A percentile compares a stretch with the other conserved stretches of the same genome.
phyloP scores from a whole-genome alignment of 2,329 filamentous ascomycete genomes.

The Aspergillus sp. region DNA sequence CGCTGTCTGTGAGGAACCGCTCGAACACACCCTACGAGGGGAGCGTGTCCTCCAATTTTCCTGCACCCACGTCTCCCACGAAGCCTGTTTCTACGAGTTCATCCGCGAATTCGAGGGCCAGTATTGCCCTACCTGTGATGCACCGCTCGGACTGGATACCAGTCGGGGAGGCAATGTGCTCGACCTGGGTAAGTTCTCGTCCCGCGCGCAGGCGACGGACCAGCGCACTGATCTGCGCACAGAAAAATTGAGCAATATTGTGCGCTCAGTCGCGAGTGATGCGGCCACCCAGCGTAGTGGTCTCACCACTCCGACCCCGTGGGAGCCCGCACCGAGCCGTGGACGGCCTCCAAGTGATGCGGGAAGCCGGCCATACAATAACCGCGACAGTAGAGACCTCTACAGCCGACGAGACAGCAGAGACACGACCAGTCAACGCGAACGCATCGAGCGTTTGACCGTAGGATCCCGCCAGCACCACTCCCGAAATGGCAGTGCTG shows the following conservation, averaged over 20 bases:
- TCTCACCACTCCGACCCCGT: conserved; percentile 60
- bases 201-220: neutral
- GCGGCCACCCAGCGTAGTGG: conserved; percentile 48
- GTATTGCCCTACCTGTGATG: conserved; percentile 90
- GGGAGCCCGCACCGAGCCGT: conserved; percentile 44
- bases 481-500: conserved; percentile 73
- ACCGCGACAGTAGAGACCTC: conserved; percentile 27
- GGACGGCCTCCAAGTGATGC: conserved; percentile 33
- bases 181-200: conserved; percentile 68
- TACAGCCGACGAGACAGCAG: conserved; percentile 39
- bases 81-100: conserved; percentile 98
- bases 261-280: conserved; percentile 76
- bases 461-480: conserved; percentile 51
- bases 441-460: conserved; percentile 47
- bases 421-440: conserved; percentile 39
- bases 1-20: conserved; percentile 91
- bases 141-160: conserved; percentile 85
- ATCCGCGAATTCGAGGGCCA: conserved; percentile 93
- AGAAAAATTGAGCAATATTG: conserved; percentile 95
- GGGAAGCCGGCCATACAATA: conserved; percentile 23
- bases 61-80: conserved; percentile 94
- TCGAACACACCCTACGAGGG: conserved; percentile 91
- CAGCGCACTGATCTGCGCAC: conserved; percentile 22
- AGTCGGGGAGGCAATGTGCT: conserved; percentile 89
- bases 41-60: conserved; percentile 95